A percentile compares a stretch with the other conserved stretches of the same genome.
Evolutionary conservation across 257 asterid species (phyloP).

Genomic region (Gentiana dahurica): DNA sequence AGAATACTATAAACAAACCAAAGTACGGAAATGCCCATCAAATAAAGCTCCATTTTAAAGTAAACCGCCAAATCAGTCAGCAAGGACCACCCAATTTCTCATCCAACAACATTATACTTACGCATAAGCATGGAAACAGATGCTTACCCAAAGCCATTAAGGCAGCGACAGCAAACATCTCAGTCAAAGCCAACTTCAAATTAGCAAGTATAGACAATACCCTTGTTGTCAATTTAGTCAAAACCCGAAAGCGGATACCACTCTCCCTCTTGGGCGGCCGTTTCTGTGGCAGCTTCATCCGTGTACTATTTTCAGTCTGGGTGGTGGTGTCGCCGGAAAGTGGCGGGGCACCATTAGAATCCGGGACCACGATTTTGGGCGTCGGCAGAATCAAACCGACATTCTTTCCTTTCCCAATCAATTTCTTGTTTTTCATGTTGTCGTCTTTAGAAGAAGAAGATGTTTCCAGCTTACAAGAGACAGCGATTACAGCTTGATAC

Average conservation of each 20-base stretch:
- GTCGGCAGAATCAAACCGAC: slow-evolving; percentile 1
- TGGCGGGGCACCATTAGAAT: slow-evolving; percentile 51
- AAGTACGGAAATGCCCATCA: no score
- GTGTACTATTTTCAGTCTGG: slow-evolving; percentile 17
- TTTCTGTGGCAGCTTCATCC: slow-evolving; percentile 12
- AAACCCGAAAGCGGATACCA: slow-evolving; percentile 15
- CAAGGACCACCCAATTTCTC: no score
- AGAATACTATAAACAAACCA: no score
- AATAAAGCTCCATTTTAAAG: no score
- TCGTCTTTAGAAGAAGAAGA: slow-evolving; percentile 17
- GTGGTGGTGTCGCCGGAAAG: slow-evolving; percentile 27
- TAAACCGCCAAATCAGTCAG: no score
- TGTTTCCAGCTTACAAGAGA: slow-evolving; percentile 34
- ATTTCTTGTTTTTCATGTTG: slow-evolving; percentile 19
- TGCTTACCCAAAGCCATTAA: slow-evolving; percentile 77
- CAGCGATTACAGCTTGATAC: slow-evolving; percentile 18
- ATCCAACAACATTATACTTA: background rate
- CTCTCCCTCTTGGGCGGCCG: slow-evolving; percentile 19
- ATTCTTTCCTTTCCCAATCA: background rate
- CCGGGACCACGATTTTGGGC: slow-evolving; percentile 43
- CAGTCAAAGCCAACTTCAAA: slow-evolving; percentile 76
- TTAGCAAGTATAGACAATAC: slow-evolving; percentile 41
- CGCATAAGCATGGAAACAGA: background rate
- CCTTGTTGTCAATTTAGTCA: slow-evolving; percentile 40
- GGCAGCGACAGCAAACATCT: slow-evolving; percentile 69